Conservation (phyloP, 225 moss, liverwort and hornwort genomes). For the Anthoceros angustus region DNA sequence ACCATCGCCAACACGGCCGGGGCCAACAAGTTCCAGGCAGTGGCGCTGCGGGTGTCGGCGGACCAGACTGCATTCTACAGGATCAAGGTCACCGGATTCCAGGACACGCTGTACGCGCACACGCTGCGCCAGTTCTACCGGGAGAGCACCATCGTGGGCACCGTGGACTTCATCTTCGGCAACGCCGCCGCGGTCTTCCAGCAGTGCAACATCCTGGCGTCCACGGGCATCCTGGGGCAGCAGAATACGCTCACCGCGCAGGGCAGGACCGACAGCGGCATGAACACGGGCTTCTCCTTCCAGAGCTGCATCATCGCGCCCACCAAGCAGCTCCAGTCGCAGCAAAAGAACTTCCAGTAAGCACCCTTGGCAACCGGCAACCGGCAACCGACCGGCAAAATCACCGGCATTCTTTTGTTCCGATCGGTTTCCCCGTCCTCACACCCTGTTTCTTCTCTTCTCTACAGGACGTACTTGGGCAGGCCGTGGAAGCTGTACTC, state of each 20-base stretch:
- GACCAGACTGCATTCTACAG: not conserved
- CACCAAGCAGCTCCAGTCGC: not conserved
- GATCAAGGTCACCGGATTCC: slow-evolving; percentile 1
- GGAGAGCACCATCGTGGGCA: slow-evolving; percentile 20
- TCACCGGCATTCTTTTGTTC: not conserved
- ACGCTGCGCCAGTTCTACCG: slow-evolving; percentile 23
- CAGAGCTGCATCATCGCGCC: not conserved
- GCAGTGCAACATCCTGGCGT: slow-evolving; percentile 14
- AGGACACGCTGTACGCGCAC: slow-evolving; percentile 32
- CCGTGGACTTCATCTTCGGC: slow-evolving; percentile 25
- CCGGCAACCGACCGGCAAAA: not conserved
- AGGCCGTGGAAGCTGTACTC: slow-evolving; percentile 28
- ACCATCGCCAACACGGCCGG: slow-evolving; percentile 8
- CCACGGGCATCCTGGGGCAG: slow-evolving; percentile 10
- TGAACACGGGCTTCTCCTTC: slow-evolving; percentile 6
- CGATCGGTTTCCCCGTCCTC: not conserved
- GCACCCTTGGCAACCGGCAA: not conserved
- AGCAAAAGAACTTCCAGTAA: not conserved
- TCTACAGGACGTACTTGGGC: slow-evolving; percentile 15
- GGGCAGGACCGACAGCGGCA: not conserved
- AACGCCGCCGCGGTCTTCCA: slow-evolving; percentile 30
- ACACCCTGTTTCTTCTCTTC: not conserved
- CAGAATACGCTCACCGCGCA: slow-evolving; percentile 18
- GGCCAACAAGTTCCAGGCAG: not conserved
- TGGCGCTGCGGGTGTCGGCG: not conserved